Conservation (phyloP, 192 early-diverging fungal species). For the Geranomyces variabilis region DNA sequence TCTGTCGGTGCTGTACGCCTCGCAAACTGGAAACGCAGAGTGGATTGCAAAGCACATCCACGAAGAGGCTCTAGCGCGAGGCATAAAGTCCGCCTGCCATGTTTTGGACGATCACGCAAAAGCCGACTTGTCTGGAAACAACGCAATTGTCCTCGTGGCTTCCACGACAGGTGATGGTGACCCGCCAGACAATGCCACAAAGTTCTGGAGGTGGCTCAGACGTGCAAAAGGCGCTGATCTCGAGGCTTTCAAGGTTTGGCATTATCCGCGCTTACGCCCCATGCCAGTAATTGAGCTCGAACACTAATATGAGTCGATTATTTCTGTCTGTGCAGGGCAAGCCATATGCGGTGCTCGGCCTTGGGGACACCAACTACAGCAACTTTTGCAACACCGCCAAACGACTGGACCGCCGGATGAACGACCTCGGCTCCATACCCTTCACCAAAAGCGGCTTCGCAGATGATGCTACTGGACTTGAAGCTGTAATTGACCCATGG, state of each 20-base stretch:
- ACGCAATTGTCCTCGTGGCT: slow-evolving; percentile 76
- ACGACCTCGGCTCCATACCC: slow-evolving; percentile 70
- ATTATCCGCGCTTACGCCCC: too few species aligned
- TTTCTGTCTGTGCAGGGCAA: slow-evolving; percentile 35
- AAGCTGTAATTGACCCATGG: slow-evolving; percentile 91
- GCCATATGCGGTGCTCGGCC: slow-evolving; percentile 60
- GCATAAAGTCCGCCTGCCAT: slow-evolving; percentile 64
- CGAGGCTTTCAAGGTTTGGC: slow-evolving; percentile 56
- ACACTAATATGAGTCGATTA: too few species aligned
- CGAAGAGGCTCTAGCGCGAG: slow-evolving; percentile 72
- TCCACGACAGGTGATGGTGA: slow-evolving; percentile 97
- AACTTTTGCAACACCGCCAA: slow-evolving; percentile 90
- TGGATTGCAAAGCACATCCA: slow-evolving; percentile 86
- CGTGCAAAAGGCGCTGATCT: slow-evolving; percentile 46
- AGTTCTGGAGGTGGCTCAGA: slow-evolving; percentile 85
- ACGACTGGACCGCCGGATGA: slow-evolving; percentile 75
- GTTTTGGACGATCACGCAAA: slow-evolving; percentile 78
- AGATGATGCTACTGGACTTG: slow-evolving; percentile 91
- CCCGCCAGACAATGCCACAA: slow-evolving; percentile 90
- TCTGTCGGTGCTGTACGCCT: slow-evolving; percentile 73
- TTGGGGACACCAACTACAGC: slow-evolving; percentile 94
- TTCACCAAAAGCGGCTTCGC: slow-evolving; percentile 83
- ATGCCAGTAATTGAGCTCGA: too few species aligned
- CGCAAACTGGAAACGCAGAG: slow-evolving; percentile 95
- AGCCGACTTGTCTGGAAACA: slow-evolving; percentile 51